Percentiles rank a stretch among this genome's conserved stretches.
Evolutionary conservation across 192 early-diverging fungal genomes (phyloP).

Genomic region (Piromyces finnis): DNA sequence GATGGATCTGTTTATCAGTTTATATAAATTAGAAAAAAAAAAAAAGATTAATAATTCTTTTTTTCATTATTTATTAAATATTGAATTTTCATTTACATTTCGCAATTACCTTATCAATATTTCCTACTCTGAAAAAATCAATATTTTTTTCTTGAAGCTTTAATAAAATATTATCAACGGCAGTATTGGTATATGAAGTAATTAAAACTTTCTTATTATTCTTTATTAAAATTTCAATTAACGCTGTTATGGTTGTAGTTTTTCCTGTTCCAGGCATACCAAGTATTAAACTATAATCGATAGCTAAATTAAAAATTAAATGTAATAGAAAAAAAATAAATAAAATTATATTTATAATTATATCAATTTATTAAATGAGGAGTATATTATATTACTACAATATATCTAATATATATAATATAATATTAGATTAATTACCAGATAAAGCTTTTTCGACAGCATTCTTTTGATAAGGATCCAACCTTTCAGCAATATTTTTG

Average conservation of each 20-base stretch:
- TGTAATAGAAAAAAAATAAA: too few species aligned
- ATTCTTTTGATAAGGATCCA: slow-evolving; percentile 55
- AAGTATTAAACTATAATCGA: slow-evolving; percentile 77
- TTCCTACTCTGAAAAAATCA: slow-evolving; percentile 60
- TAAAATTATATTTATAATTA: background rate
- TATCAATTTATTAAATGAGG: too few species aligned
- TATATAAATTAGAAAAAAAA: too few species aligned
- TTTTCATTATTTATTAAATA: too few species aligned
- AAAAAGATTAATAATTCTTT: too few species aligned
- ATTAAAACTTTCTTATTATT: slow-evolving; percentile 62
- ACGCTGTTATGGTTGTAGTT: slow-evolving; percentile 67
- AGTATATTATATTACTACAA: too few species aligned
- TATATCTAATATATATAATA: too few species aligned
- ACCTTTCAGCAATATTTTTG: slow-evolving; percentile 2
- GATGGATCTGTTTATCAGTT: too few species aligned
- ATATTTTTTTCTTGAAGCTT: slow-evolving; percentile 56
- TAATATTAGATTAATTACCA: too few species aligned
- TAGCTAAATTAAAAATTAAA: slow-evolving; percentile 12
- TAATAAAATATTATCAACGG: slow-evolving; percentile 79
- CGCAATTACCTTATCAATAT: slow-evolving; percentile 29
- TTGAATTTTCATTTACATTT: too few species aligned
- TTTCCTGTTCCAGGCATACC: slow-evolving; percentile 98
- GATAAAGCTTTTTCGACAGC: slow-evolving; percentile 54
- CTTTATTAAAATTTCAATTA: slow-evolving; percentile 47
- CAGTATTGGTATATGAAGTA: slow-evolving; percentile 79